Conservation (phyloP, 768 basidiomycete genomes). For the Hygrophorus pudorinus region DNA sequence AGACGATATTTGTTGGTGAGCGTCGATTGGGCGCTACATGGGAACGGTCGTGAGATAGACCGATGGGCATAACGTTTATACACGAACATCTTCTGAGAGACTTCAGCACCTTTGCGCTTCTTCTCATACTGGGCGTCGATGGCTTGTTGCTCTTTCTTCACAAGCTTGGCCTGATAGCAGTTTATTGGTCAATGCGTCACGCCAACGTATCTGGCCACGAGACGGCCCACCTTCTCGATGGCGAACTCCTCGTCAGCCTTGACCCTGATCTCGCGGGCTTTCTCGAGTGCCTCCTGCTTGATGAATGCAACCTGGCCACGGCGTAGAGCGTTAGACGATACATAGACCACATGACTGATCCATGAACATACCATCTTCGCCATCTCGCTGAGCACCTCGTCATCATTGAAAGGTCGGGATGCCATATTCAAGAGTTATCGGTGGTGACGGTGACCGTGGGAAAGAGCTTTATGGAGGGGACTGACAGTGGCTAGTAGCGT, state of each 20-base stretch:
- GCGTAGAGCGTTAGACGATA: slow-evolving; percentile 4
- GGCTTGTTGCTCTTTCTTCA: slow-evolving; percentile 89
- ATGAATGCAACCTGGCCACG: slow-evolving; percentile 88
- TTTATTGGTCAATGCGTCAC: neutral
- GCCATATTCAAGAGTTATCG: slow-evolving; percentile 49
- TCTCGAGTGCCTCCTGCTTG: slow-evolving; percentile 97
- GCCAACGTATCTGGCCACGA: neutral
- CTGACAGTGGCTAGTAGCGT: too few species aligned
- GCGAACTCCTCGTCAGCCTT: slow-evolving; percentile 99
- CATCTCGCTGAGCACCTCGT: slow-evolving; percentile 94
- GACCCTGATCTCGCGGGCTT: slow-evolving; percentile 91
- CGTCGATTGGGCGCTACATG: slow-evolving; percentile 78
- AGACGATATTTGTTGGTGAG: slow-evolving; percentile 95
- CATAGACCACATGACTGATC: slow-evolving; percentile 1
- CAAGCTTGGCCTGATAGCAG: slow-evolving; percentile 74
- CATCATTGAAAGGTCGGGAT: slow-evolving; percentile 78
- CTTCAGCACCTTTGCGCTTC: slow-evolving; percentile 89
- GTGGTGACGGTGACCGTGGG: too few species aligned
- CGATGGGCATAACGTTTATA: neutral
- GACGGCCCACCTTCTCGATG: slow-evolving; percentile 75
- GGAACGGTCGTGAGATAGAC: neutral
- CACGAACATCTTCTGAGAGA: slow-evolving; percentile 93
- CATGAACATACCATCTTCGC: slow-evolving; percentile 94
- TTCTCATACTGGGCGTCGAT: slow-evolving; percentile 95
- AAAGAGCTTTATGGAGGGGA: too few species aligned